A percentile compares a stretch with the other conserved stretches of the same genome.
These are phyloP conservation scores for Capillidium heterosporum DNA, from an alignment of 371 early-diverging fungal species.

Conservation along the genomic window DNA sequence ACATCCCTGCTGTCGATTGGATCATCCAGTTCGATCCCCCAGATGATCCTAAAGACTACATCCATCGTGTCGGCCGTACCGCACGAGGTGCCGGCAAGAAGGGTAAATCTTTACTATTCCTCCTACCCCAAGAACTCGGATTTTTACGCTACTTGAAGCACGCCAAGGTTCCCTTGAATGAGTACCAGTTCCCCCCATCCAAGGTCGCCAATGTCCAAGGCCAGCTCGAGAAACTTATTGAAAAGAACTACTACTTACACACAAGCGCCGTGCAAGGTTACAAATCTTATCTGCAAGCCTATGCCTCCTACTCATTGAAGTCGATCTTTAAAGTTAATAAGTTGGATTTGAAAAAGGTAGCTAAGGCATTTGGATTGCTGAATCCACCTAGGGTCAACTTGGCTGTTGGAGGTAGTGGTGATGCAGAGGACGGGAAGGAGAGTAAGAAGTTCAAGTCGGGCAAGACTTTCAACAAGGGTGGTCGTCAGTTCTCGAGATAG, in stretches of 20 bases:
- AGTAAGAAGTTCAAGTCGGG: too few species aligned
- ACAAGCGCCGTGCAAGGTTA: conserved; percentile 96
- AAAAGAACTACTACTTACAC: conserved; percentile 97
- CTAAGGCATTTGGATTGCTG: conserved; percentile 88
- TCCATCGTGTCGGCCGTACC: conserved; percentile 97
- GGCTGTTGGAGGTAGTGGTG: too few species aligned
- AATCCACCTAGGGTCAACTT: conserved; percentile 89
- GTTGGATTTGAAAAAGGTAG: conserved; percentile 84
- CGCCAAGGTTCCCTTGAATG: conserved; percentile 91
- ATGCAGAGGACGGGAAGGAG: too few species aligned
- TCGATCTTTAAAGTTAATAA: conserved; percentile 83
- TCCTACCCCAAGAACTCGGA: conserved; percentile 87
- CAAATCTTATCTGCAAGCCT: conserved; percentile 92
- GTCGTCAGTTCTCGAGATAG: too few species aligned
- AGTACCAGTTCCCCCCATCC: conserved; percentile 86
- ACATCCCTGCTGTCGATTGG: conserved; percentile 96
- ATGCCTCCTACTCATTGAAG: conserved; percentile 90
- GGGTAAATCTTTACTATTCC: conserved; percentile 85
- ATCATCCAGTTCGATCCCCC: conserved; percentile 98
- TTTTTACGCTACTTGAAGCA: conserved; percentile 94
- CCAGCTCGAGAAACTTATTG: conserved; percentile 85
- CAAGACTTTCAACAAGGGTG: too few species aligned
- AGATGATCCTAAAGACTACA: conserved; percentile 94
- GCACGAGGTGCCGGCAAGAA: conserved; percentile 76
- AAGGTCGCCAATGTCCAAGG: conserved; percentile 93